These are phyloP conservation scores for Dunaliella sp. DNA, from an alignment of 139 green algal genomes.

Conservation along the genomic window DNA sequence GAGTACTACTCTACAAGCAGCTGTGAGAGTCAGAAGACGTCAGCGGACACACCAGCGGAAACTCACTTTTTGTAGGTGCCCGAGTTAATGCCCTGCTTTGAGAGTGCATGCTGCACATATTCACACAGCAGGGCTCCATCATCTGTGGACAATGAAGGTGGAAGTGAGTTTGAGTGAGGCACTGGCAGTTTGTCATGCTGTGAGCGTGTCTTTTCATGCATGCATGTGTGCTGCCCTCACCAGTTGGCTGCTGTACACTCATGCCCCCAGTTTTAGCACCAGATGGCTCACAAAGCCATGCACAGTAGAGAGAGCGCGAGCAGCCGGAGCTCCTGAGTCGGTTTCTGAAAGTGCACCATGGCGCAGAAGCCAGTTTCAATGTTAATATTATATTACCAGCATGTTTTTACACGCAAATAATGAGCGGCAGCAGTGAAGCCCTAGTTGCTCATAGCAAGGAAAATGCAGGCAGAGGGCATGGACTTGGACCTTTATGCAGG, in stretches of 20 bases:
- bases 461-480: neutral
- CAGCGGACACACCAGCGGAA: neutral
- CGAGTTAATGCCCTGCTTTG: slow-evolving; percentile 30
- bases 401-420: neutral
- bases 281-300: neutral
- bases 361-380: no score
- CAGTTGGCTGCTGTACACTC: neutral
- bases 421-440: neutral
- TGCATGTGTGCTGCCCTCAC: neutral
- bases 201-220: no score
- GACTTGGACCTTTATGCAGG: slow-evolving; percentile 4
- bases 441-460: neutral
- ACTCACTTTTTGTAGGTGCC: slow-evolving; percentile 23
- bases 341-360: neutral
- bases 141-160: neutral
- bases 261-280: neutral
- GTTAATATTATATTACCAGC: neutral
- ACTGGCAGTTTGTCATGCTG: no score
- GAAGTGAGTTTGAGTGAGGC: neutral
- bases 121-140: slow-evolving; percentile 2
- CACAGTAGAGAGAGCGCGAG: neutral
- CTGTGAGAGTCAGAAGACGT: no score
- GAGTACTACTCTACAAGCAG: neutral
- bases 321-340: neutral
- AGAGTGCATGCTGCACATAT: slow-evolving; percentile 33